Evolutionary conservation across 495 filamentous ascomycete genomes (phyloP).

Genomic region (Penicillium coprophilum): DNA sequence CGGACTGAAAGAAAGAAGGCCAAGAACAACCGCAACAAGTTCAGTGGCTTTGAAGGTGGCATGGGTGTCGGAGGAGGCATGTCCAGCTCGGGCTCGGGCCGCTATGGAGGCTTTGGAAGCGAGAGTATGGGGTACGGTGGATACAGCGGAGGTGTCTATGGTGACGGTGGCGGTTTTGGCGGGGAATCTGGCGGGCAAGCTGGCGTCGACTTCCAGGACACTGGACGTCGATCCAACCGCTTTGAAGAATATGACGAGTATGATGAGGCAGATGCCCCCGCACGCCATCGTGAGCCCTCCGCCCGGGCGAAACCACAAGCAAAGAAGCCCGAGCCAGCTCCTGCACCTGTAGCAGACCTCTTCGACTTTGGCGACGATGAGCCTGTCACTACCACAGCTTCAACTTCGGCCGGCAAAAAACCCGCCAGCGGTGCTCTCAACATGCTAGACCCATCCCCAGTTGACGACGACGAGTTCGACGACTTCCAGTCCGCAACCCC

Average conservation of each 20-base stretch:
- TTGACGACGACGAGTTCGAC: constrained; percentile 94
- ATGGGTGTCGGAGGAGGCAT: constrained; percentile 56
- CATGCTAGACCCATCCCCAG: constrained; percentile 49
- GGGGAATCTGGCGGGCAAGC: constrained; percentile 21
- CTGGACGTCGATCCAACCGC: constrained; percentile 61
- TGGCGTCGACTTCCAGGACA: constrained; percentile 63
- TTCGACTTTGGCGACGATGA: constrained; percentile 84
- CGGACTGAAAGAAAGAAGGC: constrained; percentile 94
- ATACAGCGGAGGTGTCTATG: constrained; percentile 84
- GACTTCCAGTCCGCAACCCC: constrained; percentile 95
- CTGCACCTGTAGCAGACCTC: constrained; percentile 58
- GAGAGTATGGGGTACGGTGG: constrained; percentile 72
- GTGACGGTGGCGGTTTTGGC: constrained; percentile 54
- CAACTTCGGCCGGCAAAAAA: constrained; percentile 50
- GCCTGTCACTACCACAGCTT: constrained; percentile 43
- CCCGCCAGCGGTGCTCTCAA: constrained; percentile 54
- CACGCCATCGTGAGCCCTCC: constrained; percentile 46
- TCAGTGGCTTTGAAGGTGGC: constrained; percentile 89
- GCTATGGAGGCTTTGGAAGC: constrained; percentile 90
- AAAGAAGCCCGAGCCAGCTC: constrained; percentile 68
- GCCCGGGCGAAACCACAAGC: constrained; percentile 50
- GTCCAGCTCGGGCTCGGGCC: constrained; percentile 54
- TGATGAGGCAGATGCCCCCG: constrained; percentile 68
- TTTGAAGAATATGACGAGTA: constrained; percentile 98
- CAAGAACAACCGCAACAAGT: constrained; percentile 84